Evolutionary conservation across 2,329 filamentous ascomycete genomes (phyloP).

Genomic region (Periconia digitata): DNA sequence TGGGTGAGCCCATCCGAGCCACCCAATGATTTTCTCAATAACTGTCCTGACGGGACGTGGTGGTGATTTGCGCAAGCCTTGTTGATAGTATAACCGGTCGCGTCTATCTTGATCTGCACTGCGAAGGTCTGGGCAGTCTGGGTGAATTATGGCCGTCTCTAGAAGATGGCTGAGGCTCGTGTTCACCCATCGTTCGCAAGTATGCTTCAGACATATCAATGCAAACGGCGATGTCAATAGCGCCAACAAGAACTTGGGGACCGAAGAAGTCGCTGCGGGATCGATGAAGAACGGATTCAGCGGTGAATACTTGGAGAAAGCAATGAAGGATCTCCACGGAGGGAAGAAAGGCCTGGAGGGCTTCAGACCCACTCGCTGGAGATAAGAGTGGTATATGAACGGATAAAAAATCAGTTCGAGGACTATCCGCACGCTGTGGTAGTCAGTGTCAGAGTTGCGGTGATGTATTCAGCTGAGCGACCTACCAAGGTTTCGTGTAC

Average conservation of each 20-base stretch:
- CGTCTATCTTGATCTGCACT: conserved; percentile 24
- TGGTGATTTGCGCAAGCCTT: conserved; percentile 26
- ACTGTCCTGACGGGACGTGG: conserved; percentile 20
- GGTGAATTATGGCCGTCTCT: conserved; percentile 29
- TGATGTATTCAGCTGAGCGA: neutral
- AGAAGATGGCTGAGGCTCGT: conserved; percentile 31
- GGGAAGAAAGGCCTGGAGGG: conserved; percentile 31
- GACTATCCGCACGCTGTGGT: conserved; percentile 30
- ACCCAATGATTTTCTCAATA: conserved; percentile 20
- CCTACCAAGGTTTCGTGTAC: conserved; percentile 25
- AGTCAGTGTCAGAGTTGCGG: conserved; percentile 8
- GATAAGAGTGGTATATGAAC: conserved; percentile 31
- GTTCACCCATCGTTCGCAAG: conserved; percentile 29
- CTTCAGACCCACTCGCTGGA: conserved; percentile 35
- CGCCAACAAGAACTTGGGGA: conserved; percentile 15
- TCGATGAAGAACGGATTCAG: conserved; percentile 23
- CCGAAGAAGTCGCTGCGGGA: conserved; percentile 17
- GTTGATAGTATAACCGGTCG: conserved; percentile 21
- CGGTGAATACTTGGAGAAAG: conserved; percentile 31
- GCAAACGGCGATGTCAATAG: conserved; percentile 30
- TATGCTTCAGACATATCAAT: conserved; percentile 26
- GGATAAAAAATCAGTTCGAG: conserved; percentile 35
- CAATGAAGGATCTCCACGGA: conserved; percentile 27
- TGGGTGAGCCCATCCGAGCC: conserved; percentile 5
- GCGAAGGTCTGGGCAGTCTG: conserved; percentile 31